These are phyloP conservation scores for Petunia secreta DNA, from an alignment of 257 asterid genomes.

Conservation along the genomic window DNA sequence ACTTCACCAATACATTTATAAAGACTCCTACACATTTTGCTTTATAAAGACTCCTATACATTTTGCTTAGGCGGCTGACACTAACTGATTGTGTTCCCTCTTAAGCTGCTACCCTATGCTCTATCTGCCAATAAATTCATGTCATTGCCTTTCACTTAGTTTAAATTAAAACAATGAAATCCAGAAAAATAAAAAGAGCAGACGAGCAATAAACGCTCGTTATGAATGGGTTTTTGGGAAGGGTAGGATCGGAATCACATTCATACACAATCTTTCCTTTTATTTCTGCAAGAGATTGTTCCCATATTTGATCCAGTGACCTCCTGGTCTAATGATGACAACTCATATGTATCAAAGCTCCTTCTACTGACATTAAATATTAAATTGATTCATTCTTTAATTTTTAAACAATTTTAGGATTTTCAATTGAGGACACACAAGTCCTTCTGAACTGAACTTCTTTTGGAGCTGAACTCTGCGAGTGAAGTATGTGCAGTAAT, in stretches of 20 bases:
- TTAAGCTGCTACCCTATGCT: slow-evolving; percentile 54
- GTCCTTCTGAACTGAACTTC: neutral
- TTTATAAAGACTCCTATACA: neutral
- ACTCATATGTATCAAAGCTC: too few relatives aligned
- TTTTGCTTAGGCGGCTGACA: slow-evolving; percentile 14
- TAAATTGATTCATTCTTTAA: neutral
- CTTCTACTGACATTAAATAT: too few relatives aligned
- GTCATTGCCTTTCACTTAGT: neutral
- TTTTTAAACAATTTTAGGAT: too few relatives aligned
- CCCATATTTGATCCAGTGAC: too few relatives aligned
- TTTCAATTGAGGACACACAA: neutral
- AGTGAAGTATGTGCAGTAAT: neutral
- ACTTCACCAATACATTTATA: slow-evolving; percentile 26
- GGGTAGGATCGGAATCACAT: too few relatives aligned
- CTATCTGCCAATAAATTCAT: slow-evolving; percentile 40
- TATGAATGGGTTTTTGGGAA: too few relatives aligned
- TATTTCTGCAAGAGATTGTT: too few relatives aligned
- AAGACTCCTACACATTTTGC: neutral
- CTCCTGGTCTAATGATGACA: too few relatives aligned
- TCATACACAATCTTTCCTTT: too few relatives aligned
- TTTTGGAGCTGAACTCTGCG: neutral
- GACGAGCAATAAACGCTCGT: too few relatives aligned
- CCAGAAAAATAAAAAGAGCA: neutral
- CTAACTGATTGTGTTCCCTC: slow-evolving; percentile 48
- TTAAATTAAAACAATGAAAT: too few relatives aligned